Evolutionary conservation across 2,329 filamentous ascomycete genomes (phyloP), one percentile per base, ranked within the genome.

Genomic region (Didymosphaeria variabile): DNA sequence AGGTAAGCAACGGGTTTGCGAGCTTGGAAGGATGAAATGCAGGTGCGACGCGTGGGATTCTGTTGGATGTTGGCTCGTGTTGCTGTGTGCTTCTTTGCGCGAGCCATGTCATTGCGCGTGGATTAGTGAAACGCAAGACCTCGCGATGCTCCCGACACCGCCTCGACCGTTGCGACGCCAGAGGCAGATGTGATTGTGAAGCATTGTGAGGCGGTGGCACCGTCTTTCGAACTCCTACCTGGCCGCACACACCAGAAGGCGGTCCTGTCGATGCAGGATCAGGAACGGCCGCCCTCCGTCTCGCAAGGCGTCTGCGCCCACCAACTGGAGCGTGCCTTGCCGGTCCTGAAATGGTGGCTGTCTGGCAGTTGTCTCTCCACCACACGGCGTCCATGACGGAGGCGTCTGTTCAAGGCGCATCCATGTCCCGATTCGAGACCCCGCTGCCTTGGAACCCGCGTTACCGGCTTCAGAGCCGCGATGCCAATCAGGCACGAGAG

Each of bases 361-460:
- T 64, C 61, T 63, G 52, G 40, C 42, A 34, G 36, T 50, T 34
- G 21, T 44, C 50, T 63, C 67, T 67, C 70, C 65, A 68, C 65
- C 66, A 51, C 55, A 62, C 65, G 26, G 65, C 70, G 69, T 68
- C 67, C 62, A 77, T 74, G 70, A 72, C 71, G 72, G 66, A 67
- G 60, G 61, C 64, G 66, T 60, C 63, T 66, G 62, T 67, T 65
- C 64, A 64, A 63, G 50, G 36, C 32, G 71, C 67, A 66, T 66
- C 63, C 63, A 57, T 61, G 67, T 62, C 66, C 68, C 70, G 69
- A 71, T 71, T 72, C 68, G 67, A 72, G 59, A 70, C 67, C 72
- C 72, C 67, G 72, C 70, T 66, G 71, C 71, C 67, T 69, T 70
- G 64, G 69, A 68, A 71, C 71, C 74, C 75, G 73, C 74, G 44